Conservation (phyloP, 2,329 filamentous ascomycete genomes). For the Coniochaeta sp. region DNA sequence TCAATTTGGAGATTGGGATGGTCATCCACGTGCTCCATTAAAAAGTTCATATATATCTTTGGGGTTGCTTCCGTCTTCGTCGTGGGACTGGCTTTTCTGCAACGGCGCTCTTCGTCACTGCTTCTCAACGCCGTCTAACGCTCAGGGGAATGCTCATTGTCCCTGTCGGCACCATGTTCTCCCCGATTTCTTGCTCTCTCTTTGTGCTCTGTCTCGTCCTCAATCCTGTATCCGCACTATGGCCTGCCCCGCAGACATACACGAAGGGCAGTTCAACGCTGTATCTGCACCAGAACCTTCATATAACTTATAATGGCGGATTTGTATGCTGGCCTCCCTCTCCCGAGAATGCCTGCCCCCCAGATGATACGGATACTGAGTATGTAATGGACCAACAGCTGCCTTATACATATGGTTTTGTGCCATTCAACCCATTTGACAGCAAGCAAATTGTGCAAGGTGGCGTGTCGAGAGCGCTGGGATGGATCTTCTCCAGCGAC, state of each 20-base stretch:
- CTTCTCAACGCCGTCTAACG: neutral
- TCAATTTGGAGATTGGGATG: slow-evolving; percentile 2
- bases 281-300: slow-evolving; percentile 43
- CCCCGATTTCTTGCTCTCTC: slow-evolving; percentile 19
- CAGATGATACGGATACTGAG: slow-evolving; percentile 21
- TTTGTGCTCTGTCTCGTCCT: slow-evolving; percentile 31
- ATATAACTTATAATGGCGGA: slow-evolving; percentile 51
- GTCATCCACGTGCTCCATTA: neutral
- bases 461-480: slow-evolving; percentile 51
- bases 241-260: slow-evolving; percentile 46
- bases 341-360: slow-evolving; percentile 11
- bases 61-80: neutral
- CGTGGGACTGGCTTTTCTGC: neutral
- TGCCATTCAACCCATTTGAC: slow-evolving; percentile 29
- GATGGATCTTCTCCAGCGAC: slow-evolving; percentile 57
- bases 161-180: slow-evolving; percentile 13
- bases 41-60: neutral
- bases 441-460: slow-evolving; percentile 48
- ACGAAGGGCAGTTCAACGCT: slow-evolving; percentile 44
- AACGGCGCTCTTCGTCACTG: neutral
- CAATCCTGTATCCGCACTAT: slow-evolving; percentile 41
- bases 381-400: slow-evolving; percentile 32
- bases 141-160: neutral
- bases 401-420: slow-evolving; percentile 36
- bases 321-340: slow-evolving; percentile 40